Conservation (phyloP, 106 monocot species). For the Narthecium ossifragum region DNA sequence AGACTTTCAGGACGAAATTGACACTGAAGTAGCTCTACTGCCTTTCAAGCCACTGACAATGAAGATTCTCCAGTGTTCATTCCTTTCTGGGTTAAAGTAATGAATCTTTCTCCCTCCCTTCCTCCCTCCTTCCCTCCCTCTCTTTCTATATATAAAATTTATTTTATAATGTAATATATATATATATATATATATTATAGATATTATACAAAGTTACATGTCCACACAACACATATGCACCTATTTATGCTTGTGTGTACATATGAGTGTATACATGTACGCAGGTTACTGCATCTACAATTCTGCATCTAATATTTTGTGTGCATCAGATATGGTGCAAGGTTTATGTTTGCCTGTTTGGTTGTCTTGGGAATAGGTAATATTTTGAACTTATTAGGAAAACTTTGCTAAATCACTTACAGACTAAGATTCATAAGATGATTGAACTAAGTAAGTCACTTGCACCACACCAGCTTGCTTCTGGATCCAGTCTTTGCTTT, state of each 20-base stretch:
- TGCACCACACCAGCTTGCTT: too few species aligned
- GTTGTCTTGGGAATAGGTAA: too few species aligned
- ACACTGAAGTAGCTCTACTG: slow-evolving; percentile 55
- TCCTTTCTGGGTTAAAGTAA: slow-evolving; percentile 81
- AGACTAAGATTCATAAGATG: too few species aligned
- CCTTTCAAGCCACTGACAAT: slow-evolving; percentile 57
- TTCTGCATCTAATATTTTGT: too few species aligned
- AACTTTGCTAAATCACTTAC: too few species aligned
- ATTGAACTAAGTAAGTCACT: too few species aligned
- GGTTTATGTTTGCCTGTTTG: too few species aligned
- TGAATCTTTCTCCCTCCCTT: slow-evolving; percentile 3
- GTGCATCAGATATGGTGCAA: too few species aligned
- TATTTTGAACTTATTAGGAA: too few species aligned
- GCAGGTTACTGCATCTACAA: too few species aligned
- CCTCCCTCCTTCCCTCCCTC: not conserved
- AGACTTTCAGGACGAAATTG: slow-evolving; percentile 55
- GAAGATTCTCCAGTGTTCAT: slow-evolving; percentile 84
- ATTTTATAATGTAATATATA: not conserved
- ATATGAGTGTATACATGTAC: too few species aligned
- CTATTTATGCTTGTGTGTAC: not conserved
- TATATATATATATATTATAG: not conserved
- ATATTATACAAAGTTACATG: not conserved
- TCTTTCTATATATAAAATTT: not conserved
- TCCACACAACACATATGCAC: not conserved
- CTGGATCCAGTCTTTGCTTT: too few species aligned